Conservation (phyloP, 1,139 yeast species). For the Pneumocystis murina region DNA sequence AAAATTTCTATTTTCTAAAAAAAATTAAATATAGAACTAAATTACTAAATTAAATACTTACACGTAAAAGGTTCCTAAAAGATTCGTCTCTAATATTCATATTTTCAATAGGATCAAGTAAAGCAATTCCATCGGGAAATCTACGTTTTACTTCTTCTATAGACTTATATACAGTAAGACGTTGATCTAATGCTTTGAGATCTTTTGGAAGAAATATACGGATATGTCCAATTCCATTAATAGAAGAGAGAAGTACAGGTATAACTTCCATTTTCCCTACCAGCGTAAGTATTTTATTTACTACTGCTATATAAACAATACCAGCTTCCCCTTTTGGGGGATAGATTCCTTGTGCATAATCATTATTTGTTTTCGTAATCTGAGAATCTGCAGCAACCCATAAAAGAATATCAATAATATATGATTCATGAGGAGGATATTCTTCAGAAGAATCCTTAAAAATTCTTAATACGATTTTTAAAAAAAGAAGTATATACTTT, state of each 20-base stretch:
- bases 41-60: neutral
- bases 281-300: constrained; percentile 2
- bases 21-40: neutral
- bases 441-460: constrained; percentile 29
- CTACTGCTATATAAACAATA: neutral
- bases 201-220: constrained; percentile 75
- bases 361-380: constrained; percentile 39
- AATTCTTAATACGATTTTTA: constrained; percentile 26
- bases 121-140: constrained; percentile 79
- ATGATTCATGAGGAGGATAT: constrained; percentile 52
- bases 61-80: constrained; percentile 43
- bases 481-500: constrained; percentile 6
- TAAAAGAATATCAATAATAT: constrained; percentile 62
- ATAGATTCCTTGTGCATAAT: constrained; percentile 72
- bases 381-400: constrained; percentile 53
- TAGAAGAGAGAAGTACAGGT: constrained; percentile 69
- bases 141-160: constrained; percentile 65
- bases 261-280: constrained; percentile 60
- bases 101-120: constrained; percentile 74
- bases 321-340: constrained; percentile 57
- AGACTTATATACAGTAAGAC: constrained; percentile 60
- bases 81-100: constrained; percentile 82
- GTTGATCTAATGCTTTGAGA: constrained; percentile 52
- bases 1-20: constrained; percentile 61
- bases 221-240: constrained; percentile 60